Evolutionary conservation across 768 basidiomycete species (phyloP), one percentile per base, ranked within the genome.

Genomic region (Agrocybe chaxingu): DNA sequence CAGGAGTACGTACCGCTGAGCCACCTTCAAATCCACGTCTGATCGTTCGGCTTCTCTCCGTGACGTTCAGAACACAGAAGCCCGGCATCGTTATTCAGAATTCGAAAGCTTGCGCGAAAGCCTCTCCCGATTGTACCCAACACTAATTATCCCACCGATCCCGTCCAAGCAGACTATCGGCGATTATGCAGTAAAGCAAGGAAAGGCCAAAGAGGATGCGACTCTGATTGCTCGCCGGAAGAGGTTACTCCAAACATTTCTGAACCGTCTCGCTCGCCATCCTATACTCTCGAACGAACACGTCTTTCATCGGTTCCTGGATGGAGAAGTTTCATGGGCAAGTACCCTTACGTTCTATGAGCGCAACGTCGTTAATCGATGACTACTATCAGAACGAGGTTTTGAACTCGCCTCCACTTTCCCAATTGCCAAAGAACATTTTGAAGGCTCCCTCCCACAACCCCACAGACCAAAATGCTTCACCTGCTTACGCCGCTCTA

Each of bases 101-200:
- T 99, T 99, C 68, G 93, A 98, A 70, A 93, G 92, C 18, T 75
- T 99, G 36, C 85, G 97, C 45, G 77, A 79, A 46, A 88, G 79
- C 54, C 80, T 99, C 42, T 77, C 83, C 45, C 92, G 85, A 62
- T 77, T 99, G 40, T 97, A 99, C 66, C 97, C 97, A 0, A 97
- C 95, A 7, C 72, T 95, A 58, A 98, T 99, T 61, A 87, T 99
- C 53, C 96, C 97, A 2, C 97, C 97, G 38, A 97, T 99, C 46
- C 97, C 97, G 2, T 94, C 91, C 1, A 98, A 99, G 70, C 93
- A 98, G 70, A 88, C 89, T 1, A 76, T 99, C 35, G 84, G 92
- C 7, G 97, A 98, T 61, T 99, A 99, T 74, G 97, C 97, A 1
- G 87, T 94, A 54, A 98, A 98, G 69, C 94, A 94, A 62, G 86